phyloP scores from a whole-genome alignment of 441 rosid species.

The Lagerstroemia fauriei region DNA sequence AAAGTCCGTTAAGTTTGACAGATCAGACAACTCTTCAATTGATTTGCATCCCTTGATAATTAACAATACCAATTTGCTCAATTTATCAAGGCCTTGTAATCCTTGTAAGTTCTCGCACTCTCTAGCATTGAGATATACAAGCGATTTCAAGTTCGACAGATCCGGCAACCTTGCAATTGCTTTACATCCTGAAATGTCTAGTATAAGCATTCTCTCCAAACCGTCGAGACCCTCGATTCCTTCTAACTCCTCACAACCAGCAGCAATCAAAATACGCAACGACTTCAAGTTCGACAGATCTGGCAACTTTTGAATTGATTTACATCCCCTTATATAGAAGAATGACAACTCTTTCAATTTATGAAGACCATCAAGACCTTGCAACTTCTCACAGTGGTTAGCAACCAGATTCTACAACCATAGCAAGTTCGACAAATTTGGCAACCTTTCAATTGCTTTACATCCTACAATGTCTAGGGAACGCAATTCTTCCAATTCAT shows the following conservation, averaged over 20 bases:
- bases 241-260: background rate
- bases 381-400: background rate
- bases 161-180: too few relatives aligned
- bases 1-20: background rate
- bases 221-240: background rate
- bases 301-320: background rate
- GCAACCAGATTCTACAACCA: background rate
- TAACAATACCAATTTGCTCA: background rate
- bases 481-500: background rate
- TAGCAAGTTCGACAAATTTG: background rate
- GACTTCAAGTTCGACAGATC: background rate
- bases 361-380: background rate
- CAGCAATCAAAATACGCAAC: background rate
- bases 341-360: background rate
- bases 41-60: background rate
- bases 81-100: background rate
- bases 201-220: too few relatives aligned
- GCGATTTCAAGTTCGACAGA: constrained; percentile 1
- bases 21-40: background rate
- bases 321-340: background rate
- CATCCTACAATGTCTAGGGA: background rate
- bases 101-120: background rate
- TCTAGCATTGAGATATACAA: background rate
- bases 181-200: too few relatives aligned
- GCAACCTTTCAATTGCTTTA: constrained; percentile 5